A percentile compares a stretch with the other conserved stretches of the same genome.
Evolutionary conservation across 306 rosid genomes (phyloP).

Genomic region (Dryas drummondii): DNA sequence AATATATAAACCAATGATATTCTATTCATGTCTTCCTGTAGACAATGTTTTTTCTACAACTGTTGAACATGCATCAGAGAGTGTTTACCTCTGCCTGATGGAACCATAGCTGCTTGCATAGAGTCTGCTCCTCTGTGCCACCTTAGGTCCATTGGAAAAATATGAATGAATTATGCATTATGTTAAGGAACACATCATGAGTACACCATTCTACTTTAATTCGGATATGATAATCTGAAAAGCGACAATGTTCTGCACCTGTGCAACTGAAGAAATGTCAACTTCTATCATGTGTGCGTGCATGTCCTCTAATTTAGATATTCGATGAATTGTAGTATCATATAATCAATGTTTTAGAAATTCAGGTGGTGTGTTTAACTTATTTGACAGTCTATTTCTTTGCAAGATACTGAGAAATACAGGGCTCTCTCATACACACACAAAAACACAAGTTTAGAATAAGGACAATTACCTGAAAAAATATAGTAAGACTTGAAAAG

Average conservation of each 20-base stretch:
- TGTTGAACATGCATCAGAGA: background rate
- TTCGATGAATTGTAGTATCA: background rate
- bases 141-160: background rate
- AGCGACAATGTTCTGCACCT: background rate
- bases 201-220: background rate
- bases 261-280: background rate
- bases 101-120: background rate
- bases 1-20: background rate
- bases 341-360: background rate
- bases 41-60: background rate
- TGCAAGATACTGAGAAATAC: conserved; percentile 1
- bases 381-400: background rate
- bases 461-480: background rate
- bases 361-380: background rate
- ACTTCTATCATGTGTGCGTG: background rate
- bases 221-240: background rate
- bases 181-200: background rate
- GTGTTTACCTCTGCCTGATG: background rate
- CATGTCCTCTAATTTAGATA: background rate
- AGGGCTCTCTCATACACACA: background rate
- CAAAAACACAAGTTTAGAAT: background rate
- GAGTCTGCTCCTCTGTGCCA: background rate
- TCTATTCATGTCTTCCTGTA: background rate
- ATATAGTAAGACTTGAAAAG: background rate
- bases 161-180: too few relatives aligned